Evolutionary conservation across 2,329 filamentous ascomycete species (phyloP), one percentile per base, ranked within the genome.

Genomic region (Verticillium klebahnii): DNA sequence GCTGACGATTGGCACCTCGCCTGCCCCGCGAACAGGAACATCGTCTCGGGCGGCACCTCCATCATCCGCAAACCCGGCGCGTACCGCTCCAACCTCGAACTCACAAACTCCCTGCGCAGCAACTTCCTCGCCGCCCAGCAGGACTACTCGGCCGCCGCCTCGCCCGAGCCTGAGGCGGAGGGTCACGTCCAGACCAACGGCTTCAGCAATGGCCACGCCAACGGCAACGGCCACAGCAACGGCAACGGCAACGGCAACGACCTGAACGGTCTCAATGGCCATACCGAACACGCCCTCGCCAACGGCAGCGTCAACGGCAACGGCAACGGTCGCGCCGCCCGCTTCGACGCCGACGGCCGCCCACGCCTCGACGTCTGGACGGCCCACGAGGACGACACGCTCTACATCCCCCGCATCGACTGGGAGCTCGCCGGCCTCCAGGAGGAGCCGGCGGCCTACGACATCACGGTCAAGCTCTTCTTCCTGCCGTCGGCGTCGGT

Each of bases 391-490:
- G 81, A 66, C 50, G 79, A 80, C 57, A 82, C 82, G 5, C 82
- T 94, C 56, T 94, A 90, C 72, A 85, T 97, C 50, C 94, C 94
- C 56, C 85, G 89, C 50, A 86, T 94, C 72, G 86, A 92, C 74
- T 91, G 89, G 81, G 80, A 85, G 14, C 78, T 84, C 34, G 86
- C 86, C 4, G 89, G 90, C 0, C 80, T 99, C 56, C 82, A 86
- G 36, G 95, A 99, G 72, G 93, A 96, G 68, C 82, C 89, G 31
- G 82, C 85, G 63, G 88, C 93, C 68, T 99, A 99, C 79, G 93
- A 97, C 72, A 93, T 97, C 70, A 97, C 94, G 0, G 89, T 95
- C 64, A 99, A 99, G 77, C 78, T 99, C 25, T 99, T 99, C 80
- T 96, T 95, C 75, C 83, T 98, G 32, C 90, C 92, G 1, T 85